A percentile compares a stretch with the other conserved stretches of the same genome.
These are phyloP conservation scores for Funneliformis caledonium DNA, from an alignment of 371 early-diverging fungal species.

Conservation along the genomic window DNA sequence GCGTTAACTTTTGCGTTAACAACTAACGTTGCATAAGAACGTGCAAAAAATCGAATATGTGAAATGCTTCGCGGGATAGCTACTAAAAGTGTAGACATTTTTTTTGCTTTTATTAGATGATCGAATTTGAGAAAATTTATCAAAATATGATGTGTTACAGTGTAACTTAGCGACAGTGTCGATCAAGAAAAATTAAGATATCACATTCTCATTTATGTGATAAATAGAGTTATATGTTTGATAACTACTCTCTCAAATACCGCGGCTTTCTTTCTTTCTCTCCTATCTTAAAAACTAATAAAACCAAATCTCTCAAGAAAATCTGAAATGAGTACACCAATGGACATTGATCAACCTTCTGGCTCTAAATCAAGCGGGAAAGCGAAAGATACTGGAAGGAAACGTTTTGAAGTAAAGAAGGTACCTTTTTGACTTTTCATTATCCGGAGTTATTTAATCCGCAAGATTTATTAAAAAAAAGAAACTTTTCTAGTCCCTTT, in stretches of 20 bases:
- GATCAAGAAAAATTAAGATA: too few species aligned
- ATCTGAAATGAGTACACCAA: slow-evolving; percentile 13
- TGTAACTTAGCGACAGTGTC: too few species aligned
- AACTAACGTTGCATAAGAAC: background rate
- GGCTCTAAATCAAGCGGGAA: slow-evolving; percentile 11
- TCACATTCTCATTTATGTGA: too few species aligned
- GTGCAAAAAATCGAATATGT: background rate
- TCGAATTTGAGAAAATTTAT: background rate
- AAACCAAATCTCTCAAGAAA: too few species aligned
- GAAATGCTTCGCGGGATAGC: background rate
- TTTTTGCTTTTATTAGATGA: background rate
- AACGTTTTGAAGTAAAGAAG: slow-evolving; percentile 96
- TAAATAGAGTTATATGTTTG: too few species aligned
- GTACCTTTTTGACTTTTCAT: slow-evolving; percentile 50
- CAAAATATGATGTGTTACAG: too few species aligned
- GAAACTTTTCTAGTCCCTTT: background rate
- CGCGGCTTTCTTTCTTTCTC: too few species aligned
- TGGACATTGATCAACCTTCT: slow-evolving; percentile 35
- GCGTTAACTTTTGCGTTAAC: background rate
- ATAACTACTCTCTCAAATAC: too few species aligned
- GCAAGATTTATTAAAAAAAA: slow-evolving; percentile 11
- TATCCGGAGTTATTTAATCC: slow-evolving; percentile 15
- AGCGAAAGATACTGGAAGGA: slow-evolving; percentile 48
- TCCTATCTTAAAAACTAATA: too few species aligned
- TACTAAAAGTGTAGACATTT: background rate